Percentiles rank a stretch among this genome's conserved stretches.
Conservation (phyloP, 2,329 filamentous ascomycete genomes). For the Alternaria sp. region DNA sequence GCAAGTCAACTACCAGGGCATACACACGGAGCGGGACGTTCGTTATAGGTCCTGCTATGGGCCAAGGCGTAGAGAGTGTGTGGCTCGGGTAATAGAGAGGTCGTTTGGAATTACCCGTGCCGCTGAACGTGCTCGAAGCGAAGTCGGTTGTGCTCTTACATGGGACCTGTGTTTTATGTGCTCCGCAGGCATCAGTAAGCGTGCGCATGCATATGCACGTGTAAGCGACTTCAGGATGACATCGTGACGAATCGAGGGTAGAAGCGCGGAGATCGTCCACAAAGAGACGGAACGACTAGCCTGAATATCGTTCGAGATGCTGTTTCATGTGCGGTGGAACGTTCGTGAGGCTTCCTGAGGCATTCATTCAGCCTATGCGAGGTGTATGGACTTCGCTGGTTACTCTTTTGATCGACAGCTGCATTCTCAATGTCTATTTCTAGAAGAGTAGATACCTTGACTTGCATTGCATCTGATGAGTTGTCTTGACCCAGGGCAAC, state of each 20-base stretch:
- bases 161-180: neutral
- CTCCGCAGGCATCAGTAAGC: neutral
- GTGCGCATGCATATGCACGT: neutral
- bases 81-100: neutral
- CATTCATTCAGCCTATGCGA: constrained; percentile 11
- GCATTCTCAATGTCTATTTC: constrained; percentile 74
- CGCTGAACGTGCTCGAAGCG: neutral
- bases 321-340: neutral
- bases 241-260: neutral
- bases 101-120: constrained; percentile 12
- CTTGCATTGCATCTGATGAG: constrained; percentile 75
- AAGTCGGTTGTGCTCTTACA: neutral
- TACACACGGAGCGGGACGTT: constrained; percentile 4
- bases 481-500: constrained; percentile 87
- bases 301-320: neutral
- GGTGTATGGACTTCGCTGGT: constrained; percentile 63
- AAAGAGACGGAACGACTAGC: neutral
- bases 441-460: constrained; percentile 80
- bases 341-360: neutral
- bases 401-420: constrained; percentile 68
- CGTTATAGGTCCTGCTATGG: neutral
- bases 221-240: neutral
- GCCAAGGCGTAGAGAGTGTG: neutral
- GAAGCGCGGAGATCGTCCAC: neutral
- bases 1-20: neutral